Base-by-base conservation (phyloP, 1,284 basidiomycete genomes). In the Ganoderma resinaceum region DNA sequence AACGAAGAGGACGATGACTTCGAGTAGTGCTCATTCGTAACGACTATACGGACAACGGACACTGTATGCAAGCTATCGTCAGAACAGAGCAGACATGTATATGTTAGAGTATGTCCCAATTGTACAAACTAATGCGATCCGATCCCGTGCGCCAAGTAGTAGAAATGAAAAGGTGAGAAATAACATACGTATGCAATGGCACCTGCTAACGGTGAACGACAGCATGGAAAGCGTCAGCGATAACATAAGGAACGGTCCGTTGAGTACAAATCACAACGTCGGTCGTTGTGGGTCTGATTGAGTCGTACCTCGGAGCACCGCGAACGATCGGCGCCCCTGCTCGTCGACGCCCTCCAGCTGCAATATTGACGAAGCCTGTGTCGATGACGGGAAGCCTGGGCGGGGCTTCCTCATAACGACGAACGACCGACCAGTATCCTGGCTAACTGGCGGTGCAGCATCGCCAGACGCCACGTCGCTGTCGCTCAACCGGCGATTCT, bases 351-450 rank as follows among this genome's bases (percentile, higher is more conserved):
- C 71, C 20, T 64, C 65, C 43, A 18, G 42, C 11, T 70, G 67
- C 23, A 69, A 60, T 16, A 73, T 55, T 37, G 72, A 72, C 20
- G 71, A 62, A 14, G 70, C 70, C 55, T 70, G 64, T 20, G 71
- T 66, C 2, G 73, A 55, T 20, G 68, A 62, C 8, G 71, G 59
- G 20, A 71, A 63, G 16, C 71, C 77, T 38, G 70, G 82, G 75
- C 78, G 81, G 65, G 79, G 78, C 69, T 90, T 89, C 31, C 91
- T 82, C 38, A 93, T 86, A 31, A 93, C 91, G 26, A 92, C 89
- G 73, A 93, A 92, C 49, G 91, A 91, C 69, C 88, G 82, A 14
- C 82, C 82, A 23, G 81, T 72, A 65, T 81, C 82, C 62, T 82
- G 83, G 18, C 80, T 78, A 53, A 76, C 74, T 52, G 75, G 73